Evolutionary conservation across 306 rosid species (phyloP), one percentile per base, ranked within the genome.

Genomic region (Bauhinia variegata): DNA sequence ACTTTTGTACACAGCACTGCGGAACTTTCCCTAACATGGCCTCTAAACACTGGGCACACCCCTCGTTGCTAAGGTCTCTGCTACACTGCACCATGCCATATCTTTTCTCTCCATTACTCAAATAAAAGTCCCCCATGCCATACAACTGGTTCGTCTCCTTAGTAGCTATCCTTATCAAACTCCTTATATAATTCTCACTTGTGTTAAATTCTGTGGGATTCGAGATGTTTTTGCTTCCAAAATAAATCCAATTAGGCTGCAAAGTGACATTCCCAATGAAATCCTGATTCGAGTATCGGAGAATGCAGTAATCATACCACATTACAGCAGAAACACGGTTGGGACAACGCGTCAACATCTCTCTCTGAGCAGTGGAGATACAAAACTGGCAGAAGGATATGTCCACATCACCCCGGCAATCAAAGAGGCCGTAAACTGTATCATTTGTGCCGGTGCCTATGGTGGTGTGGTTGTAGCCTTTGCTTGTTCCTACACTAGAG

Each of bases 81-180:
- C 73, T 56, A 19, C 81, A 80, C 54, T 80, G 85, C 60, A 76
- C 81, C 43, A 80, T 13, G 7, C 73, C 78, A 72, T 53, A 78
- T 36, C 82, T 78, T 31, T 60, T 8, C 19, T 41, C 69, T 1
- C 23, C 8, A n/a, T 33, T 0, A 50, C 59, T 59, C 32, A 54
- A 47, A 36, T 37, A 37, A 65, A 78, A 77, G 44, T 9, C 60
- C 1, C 66, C 76, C 63, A 62, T 76, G 13, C 71, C 75, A 58
- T 8, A 76, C 42, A 76, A 31, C 31, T n/a, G 17, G 65, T 64
- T 77, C 8, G 54, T 64, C 39, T 71, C 73, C 56, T 14, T 61
- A 12, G 81, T 77, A 11, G 81, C 81, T 19, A 56, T 34, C 11
- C 60, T 77, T n/a, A 46, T 65, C 60, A 77, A 59, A 58, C 64